Base-by-base conservation (phyloP, 2,329 filamentous ascomycete species). In the Pseudogymnoascus sp. region DNA sequence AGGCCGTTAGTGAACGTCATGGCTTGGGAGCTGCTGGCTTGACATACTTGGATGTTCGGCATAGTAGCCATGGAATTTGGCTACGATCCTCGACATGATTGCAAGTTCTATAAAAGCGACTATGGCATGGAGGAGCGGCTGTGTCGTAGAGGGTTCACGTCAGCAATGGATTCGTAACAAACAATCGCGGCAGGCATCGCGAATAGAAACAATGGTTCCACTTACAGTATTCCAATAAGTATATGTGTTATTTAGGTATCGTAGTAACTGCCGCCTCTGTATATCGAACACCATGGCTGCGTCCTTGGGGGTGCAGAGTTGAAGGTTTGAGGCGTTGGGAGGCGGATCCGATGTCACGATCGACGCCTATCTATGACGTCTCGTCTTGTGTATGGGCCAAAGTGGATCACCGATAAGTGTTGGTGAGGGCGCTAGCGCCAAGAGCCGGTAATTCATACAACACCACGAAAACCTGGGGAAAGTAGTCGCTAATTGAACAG, bases 41-140 rank as follows among this genome's bases (percentile, higher is more conserved):
- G 27, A 73, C 82, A 67, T 81, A 92, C 89, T 80, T 71, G 93
- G 94, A 72, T 90, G 89, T 72, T 92, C 87, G 68, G 90, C 87
- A 83, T 97, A 99, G 79, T 95, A 96, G 68, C 86, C 83, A 77
- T 96, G 97, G 81, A 96, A 99, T 73, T 91, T 90, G 69, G 90
- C 84, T 52, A 87, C 87, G 61, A 99, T 79, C 67, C 94, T 83
- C 67, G 88, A 89, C 65, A 93, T 84, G 74, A 96, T 86, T 63
- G 86, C 86, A 86, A 97, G 90, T 77, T 99, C 89, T 76, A 96
- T 82, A 48, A 97, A 75, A 74, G 96, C 89, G 66, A 97, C 83
- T 71, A 95, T 80, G 64, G 86, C 81, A 78, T 97, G 92, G 63
- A 97, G 79, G 61, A 97, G 80, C 70, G 94, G 93, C 94, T 97